phyloP scores from a whole-genome alignment of 1,284 basidiomycete species.

The Uromyces viciae-fabae region DNA sequence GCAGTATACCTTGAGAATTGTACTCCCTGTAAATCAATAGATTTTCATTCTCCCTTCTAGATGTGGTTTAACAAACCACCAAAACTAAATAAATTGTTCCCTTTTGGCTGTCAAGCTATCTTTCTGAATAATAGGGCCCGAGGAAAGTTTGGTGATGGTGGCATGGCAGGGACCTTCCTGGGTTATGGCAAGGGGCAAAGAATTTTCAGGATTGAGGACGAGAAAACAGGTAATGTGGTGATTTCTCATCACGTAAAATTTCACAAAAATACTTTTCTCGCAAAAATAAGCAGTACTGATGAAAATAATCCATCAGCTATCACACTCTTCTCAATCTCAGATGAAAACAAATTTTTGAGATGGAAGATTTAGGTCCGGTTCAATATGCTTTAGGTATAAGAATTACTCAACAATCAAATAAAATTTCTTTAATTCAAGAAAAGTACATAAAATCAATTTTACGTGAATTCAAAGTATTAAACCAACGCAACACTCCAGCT shows the following conservation, averaged over 20 bases:
- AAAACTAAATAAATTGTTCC: neutral
- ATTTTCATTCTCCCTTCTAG: neutral
- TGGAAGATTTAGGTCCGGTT: neutral
- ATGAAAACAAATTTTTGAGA: neutral
- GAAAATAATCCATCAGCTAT: neutral
- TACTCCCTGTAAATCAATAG: slow-evolving; percentile 13
- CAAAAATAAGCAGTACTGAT: neutral
- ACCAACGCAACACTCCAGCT: neutral
- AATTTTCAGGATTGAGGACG: neutral
- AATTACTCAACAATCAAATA: neutral
- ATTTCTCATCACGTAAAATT: slow-evolving; percentile 4
- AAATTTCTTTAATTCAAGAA: slow-evolving; percentile 1
- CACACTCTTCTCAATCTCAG: neutral
- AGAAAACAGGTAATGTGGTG: neutral
- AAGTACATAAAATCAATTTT: neutral
- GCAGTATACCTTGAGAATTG: slow-evolving; percentile 55
- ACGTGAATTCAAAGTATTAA: neutral
- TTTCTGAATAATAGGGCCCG: neutral
- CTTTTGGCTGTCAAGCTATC: slow-evolving; percentile 26
- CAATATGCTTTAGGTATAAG: slow-evolving; percentile 13
- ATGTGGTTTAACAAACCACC: neutral
- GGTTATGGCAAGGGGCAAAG: slow-evolving; percentile 8
- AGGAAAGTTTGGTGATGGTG: slow-evolving; percentile 7
- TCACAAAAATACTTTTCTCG: slow-evolving; percentile 9
- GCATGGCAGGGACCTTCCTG: neutral